Conservation (phyloP, 805 yeast genomes). For the Clavispora vitiphila region DNA sequence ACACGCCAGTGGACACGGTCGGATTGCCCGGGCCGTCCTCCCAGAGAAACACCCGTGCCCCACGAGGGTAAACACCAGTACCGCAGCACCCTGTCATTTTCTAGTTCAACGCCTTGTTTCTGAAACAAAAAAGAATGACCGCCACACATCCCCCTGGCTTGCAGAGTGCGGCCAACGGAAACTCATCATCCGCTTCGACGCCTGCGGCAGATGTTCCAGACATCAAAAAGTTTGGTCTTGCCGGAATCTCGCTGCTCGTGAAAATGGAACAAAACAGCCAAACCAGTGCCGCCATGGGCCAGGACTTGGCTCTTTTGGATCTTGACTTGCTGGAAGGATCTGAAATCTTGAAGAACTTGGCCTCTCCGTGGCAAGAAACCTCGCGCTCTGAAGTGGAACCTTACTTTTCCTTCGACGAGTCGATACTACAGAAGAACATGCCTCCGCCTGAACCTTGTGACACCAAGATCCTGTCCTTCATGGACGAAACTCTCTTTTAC, state of each 20-base stretch:
- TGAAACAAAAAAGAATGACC: not conserved
- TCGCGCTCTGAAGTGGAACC: constrained; percentile 90
- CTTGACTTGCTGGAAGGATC: constrained; percentile 47
- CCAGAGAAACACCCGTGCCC: not conserved
- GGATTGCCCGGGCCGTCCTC: no score
- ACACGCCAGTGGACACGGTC: no score
- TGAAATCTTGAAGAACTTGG: constrained; percentile 59
- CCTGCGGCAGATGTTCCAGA: constrained; percentile 25
- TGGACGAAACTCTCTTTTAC: constrained; percentile 90
- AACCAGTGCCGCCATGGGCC: constrained; percentile 66
- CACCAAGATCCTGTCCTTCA: constrained; percentile 53
- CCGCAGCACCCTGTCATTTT: not conserved
- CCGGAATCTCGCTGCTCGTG: constrained; percentile 56
- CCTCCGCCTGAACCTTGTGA: constrained; percentile 44
- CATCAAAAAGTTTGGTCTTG: constrained; percentile 62
- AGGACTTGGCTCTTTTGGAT: constrained; percentile 65
- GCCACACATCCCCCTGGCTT: constrained; percentile 16
- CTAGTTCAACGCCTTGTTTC: not conserved
- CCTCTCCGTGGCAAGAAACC: constrained; percentile 95
- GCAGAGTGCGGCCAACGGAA: constrained; percentile 4
- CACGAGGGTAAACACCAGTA: not conserved
- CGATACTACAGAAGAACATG: constrained; percentile 28
- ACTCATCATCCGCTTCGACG: not conserved
- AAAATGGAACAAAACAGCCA: constrained; percentile 60
- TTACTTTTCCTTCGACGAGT: constrained; percentile 56